A percentile compares a stretch with the other conserved stretches of the same genome.
Conservation (phyloP, 768 basidiomycete genomes). For the Serpula lacrymans region DNA sequence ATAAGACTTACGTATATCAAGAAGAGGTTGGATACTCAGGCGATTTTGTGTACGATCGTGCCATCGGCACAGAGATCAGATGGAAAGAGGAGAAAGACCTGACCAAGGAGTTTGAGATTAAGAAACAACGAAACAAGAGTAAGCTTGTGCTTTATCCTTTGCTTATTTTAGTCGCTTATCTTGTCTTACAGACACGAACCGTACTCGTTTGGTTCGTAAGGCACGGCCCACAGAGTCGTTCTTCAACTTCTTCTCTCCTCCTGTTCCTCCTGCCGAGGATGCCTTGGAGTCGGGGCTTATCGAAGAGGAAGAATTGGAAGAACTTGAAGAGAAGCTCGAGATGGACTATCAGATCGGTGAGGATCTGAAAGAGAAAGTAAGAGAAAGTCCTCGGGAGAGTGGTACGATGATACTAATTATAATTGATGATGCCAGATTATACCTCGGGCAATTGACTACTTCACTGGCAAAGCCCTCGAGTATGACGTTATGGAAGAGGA, state of each 20-base stretch:
- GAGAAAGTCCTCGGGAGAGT: slow-evolving; percentile 9
- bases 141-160: slow-evolving; percentile 6
- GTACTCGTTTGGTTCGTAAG: slow-evolving; percentile 81
- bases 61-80: slow-evolving; percentile 86
- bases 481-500: slow-evolving; percentile 62
- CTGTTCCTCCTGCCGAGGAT: slow-evolving; percentile 66
- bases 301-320: slow-evolving; percentile 83
- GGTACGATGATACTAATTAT: not conserved
- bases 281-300: slow-evolving; percentile 63
- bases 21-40: slow-evolving; percentile 93
- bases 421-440: slow-evolving; percentile 72
- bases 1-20: slow-evolving; percentile 93
- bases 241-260: slow-evolving; percentile 98
- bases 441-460: slow-evolving; percentile 94
- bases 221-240: slow-evolving; percentile 90
- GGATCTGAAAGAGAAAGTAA: slow-evolving; percentile 93
- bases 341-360: slow-evolving; percentile 98
- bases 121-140: slow-evolving; percentile 99
- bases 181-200: slow-evolving; percentile 63
- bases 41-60: slow-evolving; percentile 95
- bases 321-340: slow-evolving; percentile 91
- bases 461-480: slow-evolving; percentile 93
- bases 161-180: not conserved
- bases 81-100: slow-evolving; percentile 99
- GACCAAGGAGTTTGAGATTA: slow-evolving; percentile 96